Evolutionary conservation across 1,284 basidiomycete species (phyloP).

Genomic region (Coniferiporia sulphurascens): DNA sequence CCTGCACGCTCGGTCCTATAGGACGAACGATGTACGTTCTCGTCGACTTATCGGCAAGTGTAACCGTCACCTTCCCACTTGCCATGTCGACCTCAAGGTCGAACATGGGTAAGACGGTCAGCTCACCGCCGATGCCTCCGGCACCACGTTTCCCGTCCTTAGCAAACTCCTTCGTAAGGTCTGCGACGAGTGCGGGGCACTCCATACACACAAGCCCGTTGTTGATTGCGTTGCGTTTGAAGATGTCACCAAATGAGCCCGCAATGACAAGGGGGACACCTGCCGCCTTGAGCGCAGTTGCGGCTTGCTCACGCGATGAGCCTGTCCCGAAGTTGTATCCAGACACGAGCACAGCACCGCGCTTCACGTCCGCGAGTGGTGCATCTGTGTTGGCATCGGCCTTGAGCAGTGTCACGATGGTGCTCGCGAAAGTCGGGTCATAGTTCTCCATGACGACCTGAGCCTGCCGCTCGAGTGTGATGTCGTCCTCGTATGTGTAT

Average conservation of each 20-base stretch:
- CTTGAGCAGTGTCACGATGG: conserved; percentile 58
- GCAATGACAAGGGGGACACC: conserved; percentile 92
- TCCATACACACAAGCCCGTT: conserved; percentile 97
- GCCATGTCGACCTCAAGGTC: conserved; percentile 64
- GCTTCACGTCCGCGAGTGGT: conserved; percentile 30
- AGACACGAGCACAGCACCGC: conserved; percentile 79
- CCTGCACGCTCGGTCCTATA: conserved; percentile 89
- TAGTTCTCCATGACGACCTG: conserved; percentile 99
- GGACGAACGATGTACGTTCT: conserved; percentile 67
- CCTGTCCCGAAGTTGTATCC: conserved; percentile 99
- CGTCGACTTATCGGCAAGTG: conserved; percentile 35
- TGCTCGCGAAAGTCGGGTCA: conserved; percentile 80
- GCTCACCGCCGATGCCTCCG: conserved; percentile 73
- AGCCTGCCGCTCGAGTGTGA: conserved; percentile 91
- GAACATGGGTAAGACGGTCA: conserved; percentile 75
- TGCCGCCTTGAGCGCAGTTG: conserved; percentile 93
- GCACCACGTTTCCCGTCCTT: conserved; percentile 70
- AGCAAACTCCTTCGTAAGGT: conserved; percentile 74
- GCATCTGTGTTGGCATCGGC: conserved; percentile 18
- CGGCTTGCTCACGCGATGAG: conserved; percentile 97
- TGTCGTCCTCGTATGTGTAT: conserved; percentile 99
- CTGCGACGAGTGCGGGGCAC: conserved; percentile 82
- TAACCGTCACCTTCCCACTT: conserved; percentile 61
- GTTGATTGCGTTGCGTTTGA: conserved; percentile 99
- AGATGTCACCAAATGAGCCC: conserved; percentile 98